A percentile compares a stretch with the other conserved stretches of the same genome.
Evolutionary conservation across 2,329 filamentous ascomycete genomes (phyloP).

Genomic region (Fusarium sp.): DNA sequence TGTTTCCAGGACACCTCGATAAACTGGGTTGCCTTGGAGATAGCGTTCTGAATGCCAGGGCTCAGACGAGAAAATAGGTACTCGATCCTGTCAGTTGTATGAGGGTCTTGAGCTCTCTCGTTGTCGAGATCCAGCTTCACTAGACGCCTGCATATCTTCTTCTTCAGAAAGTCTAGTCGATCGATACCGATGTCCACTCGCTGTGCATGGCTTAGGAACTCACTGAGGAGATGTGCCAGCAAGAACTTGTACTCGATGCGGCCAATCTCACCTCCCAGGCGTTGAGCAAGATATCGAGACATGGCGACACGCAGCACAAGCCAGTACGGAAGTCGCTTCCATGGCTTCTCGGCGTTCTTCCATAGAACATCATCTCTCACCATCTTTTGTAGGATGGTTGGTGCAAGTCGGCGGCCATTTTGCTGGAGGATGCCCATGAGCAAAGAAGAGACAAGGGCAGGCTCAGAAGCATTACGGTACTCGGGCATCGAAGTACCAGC

Average conservation of each 20-base stretch:
- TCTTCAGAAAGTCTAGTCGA: slow-evolving; percentile 39
- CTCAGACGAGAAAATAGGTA: slow-evolving; percentile 33
- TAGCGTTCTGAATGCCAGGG: slow-evolving; percentile 11
- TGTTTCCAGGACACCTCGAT: slow-evolving; percentile 36
- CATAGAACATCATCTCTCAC: slow-evolving; percentile 72
- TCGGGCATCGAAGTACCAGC: slow-evolving; percentile 64
- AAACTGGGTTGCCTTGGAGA: slow-evolving; percentile 25
- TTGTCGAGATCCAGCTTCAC: slow-evolving; percentile 44
- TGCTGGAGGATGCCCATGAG: slow-evolving; percentile 71
- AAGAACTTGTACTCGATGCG: slow-evolving; percentile 68
- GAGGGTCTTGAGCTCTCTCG: slow-evolving; percentile 14
- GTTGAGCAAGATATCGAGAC: slow-evolving; percentile 63
- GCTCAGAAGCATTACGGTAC: slow-evolving; percentile 68
- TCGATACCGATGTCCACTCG: slow-evolving; percentile 27
- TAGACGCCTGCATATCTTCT: slow-evolving; percentile 44
- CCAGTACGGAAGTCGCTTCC: slow-evolving; percentile 73
- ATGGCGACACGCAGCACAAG: slow-evolving; percentile 70
- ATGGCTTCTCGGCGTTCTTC: slow-evolving; percentile 63
- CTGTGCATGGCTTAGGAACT: slow-evolving; percentile 58
- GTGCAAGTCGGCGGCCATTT: slow-evolving; percentile 58
- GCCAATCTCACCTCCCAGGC: slow-evolving; percentile 45
- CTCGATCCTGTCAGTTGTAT: slow-evolving; percentile 19
- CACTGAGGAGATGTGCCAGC: slow-evolving; percentile 60
- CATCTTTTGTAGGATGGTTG: slow-evolving; percentile 63
- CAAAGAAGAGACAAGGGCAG: slow-evolving; percentile 69